A percentile compares a stretch with the other conserved stretches of the same genome.
Conservation (phyloP, 108 stramenopile genomes). For the Cyclotella choctawhatcheeana region DNA sequence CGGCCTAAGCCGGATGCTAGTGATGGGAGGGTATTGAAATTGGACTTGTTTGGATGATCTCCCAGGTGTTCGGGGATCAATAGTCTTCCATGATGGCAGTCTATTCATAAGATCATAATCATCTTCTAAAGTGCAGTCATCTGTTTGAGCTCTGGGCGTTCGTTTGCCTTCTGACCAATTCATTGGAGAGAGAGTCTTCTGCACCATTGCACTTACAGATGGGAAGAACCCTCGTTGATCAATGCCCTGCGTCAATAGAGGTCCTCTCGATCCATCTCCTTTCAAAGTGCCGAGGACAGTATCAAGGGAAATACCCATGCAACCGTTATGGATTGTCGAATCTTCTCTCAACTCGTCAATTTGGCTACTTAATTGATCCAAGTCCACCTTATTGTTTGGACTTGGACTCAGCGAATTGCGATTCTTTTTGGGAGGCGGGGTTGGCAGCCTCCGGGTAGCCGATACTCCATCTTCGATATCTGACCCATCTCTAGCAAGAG, state of each 20-base stretch:
- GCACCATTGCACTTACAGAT: slow-evolving; percentile 13
- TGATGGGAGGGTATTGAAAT: slow-evolving; percentile 83
- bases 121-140: slow-evolving; percentile 5
- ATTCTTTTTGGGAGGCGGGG: too few relatives aligned
- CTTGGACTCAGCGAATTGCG: too few relatives aligned
- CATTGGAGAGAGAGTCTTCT: slow-evolving; percentile 21
- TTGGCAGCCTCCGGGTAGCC: too few relatives aligned
- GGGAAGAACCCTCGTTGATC: slow-evolving; percentile 10
- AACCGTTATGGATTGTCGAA: too few relatives aligned
- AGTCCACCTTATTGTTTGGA: too few relatives aligned
- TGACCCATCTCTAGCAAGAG: too few relatives aligned
- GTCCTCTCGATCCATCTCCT: slow-evolving; percentile 1
- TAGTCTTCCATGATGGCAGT: slow-evolving; percentile 25
- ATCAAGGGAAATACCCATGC: slow-evolving; percentile 35
- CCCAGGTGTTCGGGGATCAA: slow-evolving; percentile 8
- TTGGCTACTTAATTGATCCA: too few relatives aligned
- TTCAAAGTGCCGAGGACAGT: slow-evolving; percentile 11
- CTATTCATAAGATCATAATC: slow-evolving; percentile 27
- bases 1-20: slow-evolving; percentile 70
- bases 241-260: not conserved
- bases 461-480: too few relatives aligned
- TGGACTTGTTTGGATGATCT: slow-evolving; percentile 45
- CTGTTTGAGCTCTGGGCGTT: not conserved
- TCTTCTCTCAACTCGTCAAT: too few relatives aligned
- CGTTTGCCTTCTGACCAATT: slow-evolving; percentile 2